A percentile compares a stretch with the other conserved stretches of the same genome.
Evolutionary conservation across 768 basidiomycete genomes (phyloP).

Genomic region (Mycena chlorophos): DNA sequence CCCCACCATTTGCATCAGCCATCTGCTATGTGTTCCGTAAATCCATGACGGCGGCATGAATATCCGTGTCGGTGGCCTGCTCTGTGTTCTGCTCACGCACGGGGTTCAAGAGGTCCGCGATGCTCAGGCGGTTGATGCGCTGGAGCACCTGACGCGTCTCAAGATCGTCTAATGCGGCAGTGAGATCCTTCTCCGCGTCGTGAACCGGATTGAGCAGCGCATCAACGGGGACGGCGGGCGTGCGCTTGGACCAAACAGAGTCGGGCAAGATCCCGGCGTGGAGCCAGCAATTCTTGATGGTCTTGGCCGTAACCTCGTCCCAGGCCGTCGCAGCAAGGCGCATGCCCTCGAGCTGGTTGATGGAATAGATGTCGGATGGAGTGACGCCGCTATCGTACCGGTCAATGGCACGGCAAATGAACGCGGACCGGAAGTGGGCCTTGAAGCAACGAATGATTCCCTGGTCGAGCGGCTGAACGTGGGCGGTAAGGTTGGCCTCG

Average conservation of each 20-base stretch:
- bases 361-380: slow-evolving; percentile 37
- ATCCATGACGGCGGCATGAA: too few species aligned
- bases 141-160: slow-evolving; percentile 23
- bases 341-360: slow-evolving; percentile 38
- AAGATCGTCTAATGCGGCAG: slow-evolving; percentile 17
- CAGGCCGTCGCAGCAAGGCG: slow-evolving; percentile 28
- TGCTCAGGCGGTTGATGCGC: slow-evolving; percentile 21
- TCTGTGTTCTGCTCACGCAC: slow-evolving; percentile 20
- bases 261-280: slow-evolving; percentile 30
- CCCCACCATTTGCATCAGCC: too few species aligned
- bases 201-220: slow-evolving; percentile 22
- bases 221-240: slow-evolving; percentile 24
- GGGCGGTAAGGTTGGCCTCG: slow-evolving; percentile 24
- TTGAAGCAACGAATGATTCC: slow-evolving; percentile 25
- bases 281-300: slow-evolving; percentile 34
- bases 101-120: slow-evolving; percentile 26
- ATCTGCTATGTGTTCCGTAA: too few species aligned
- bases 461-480: slow-evolving; percentile 26
- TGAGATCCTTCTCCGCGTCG: slow-evolving; percentile 17
- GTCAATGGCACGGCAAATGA: slow-evolving; percentile 31
- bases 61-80: too few species aligned
- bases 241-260: slow-evolving; percentile 2
- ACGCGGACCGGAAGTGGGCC: slow-evolving; percentile 33
- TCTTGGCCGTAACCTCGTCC: slow-evolving; percentile 23
- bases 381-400: slow-evolving; percentile 30